Evolutionary conservation across 176 grass and related monocot species (phyloP).

Genomic region (Zea mays): DNA sequence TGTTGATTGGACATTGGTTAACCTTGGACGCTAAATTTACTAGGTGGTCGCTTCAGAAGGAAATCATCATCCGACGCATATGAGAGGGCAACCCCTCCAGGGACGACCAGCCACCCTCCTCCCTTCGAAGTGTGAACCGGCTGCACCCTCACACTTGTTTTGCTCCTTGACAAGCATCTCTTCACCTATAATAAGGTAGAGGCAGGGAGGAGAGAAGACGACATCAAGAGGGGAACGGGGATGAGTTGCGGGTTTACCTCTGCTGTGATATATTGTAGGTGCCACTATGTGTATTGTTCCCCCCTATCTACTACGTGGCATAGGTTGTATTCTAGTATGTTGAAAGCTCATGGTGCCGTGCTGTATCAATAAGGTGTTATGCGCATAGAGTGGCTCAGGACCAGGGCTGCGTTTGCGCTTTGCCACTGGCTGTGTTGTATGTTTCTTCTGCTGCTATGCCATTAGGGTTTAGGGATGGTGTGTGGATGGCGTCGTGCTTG

Average conservation of each 20-base stretch:
- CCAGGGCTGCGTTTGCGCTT: neutral
- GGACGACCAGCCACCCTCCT: constrained; percentile 48
- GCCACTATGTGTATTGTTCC: neutral
- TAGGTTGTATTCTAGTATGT: constrained; percentile 10
- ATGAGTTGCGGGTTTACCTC: constrained; percentile 8
- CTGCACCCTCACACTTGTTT: constrained; percentile 25
- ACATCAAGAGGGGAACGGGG: constrained; percentile 16
- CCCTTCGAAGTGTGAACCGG: constrained; percentile 65
- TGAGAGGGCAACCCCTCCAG: constrained; percentile 49
- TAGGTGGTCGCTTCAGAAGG: constrained; percentile 83
- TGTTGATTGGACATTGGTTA: neutral
- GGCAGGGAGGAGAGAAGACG: constrained; percentile 5
- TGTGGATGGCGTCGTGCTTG: constrained; percentile 12
- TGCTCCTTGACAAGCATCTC: constrained; percentile 42
- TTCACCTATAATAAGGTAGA: constrained; percentile 7
- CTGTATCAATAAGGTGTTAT: constrained; percentile 11
- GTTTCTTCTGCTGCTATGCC: constrained; percentile 20
- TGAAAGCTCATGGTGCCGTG: constrained; percentile 16
- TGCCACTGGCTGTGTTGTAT: neutral
- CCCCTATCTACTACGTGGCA: neutral
- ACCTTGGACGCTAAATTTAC: constrained; percentile 17
- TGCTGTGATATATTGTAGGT: constrained; percentile 45
- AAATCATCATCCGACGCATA: constrained; percentile 85
- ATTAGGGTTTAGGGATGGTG: neutral
- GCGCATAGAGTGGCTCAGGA: neutral